Base-by-base conservation (phyloP, 495 filamentous ascomycete species). In the Lasiosphaeria miniovina region DNA sequence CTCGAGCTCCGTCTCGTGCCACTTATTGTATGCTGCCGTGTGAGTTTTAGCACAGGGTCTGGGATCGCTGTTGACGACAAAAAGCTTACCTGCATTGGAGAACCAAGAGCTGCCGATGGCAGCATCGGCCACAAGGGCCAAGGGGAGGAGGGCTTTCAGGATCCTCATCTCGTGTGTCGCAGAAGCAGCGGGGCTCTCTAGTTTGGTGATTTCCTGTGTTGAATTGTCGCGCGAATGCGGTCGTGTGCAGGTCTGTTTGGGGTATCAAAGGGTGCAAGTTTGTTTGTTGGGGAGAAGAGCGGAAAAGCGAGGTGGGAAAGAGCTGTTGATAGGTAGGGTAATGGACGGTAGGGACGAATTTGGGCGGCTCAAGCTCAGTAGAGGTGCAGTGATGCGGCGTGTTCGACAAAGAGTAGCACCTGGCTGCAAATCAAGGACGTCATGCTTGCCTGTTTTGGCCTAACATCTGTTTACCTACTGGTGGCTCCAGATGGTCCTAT, bases 1-100 rank as follows among this genome's bases (percentile, higher is more conserved):
- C 79, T 98, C 93, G 10, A 98, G 84, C 80, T 98, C 94, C 6
- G 90, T 96, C 77, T 97, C 87, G 71, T 98, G 93, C 94, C 94
- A 98, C 71, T 93, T 97, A 78, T 97, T 96, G 82, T 98, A 98
- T 6, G 87, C 94, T 96, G 68, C 55, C 0, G 43, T 11, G 15
- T 35, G 33, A 5, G 36, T 35, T 41, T 58, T 36, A 58, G 43
- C 36, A 49, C 32, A 12, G 4, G 4, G 36, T 38, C 52, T 49
- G 41, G 2, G 36, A 46, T 14, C 12, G 5, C 1, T 32, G 9
- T 6, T 8, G 12, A 3, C 6, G 11, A 17, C 24, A 15, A 4
- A 14, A 52, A 50, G 83, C 87, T 53, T 74, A 93, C 91, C 87
- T 72, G 90, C 82, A 76, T 90, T 93, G 61, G 83, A 85, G 70